These are phyloP conservation scores for Penicillium sp. DNA, from an alignment of 2,329 filamentous ascomycete genomes.

Conservation along the genomic window DNA sequence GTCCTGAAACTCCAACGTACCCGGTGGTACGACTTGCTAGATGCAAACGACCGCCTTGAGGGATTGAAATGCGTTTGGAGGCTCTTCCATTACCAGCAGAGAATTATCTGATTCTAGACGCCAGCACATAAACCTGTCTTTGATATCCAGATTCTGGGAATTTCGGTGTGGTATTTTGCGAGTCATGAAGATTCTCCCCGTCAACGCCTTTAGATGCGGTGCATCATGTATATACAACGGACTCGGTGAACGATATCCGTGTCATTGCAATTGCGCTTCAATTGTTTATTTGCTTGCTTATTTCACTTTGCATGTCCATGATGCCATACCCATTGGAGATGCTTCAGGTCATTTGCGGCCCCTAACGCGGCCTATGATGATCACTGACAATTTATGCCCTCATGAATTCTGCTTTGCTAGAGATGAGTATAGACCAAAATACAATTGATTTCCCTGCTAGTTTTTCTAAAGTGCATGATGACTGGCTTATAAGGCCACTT, in stretches of 20 bases:
- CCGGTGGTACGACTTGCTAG: constrained; percentile 61
- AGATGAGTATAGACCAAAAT: not conserved
- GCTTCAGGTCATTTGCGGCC: not conserved
- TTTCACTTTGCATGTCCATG: not conserved
- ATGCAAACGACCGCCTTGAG: constrained; percentile 54
- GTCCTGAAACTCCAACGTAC: constrained; percentile 56
- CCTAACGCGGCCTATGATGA: not conserved
- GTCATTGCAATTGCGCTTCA: not conserved
- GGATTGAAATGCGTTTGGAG: constrained; percentile 60
- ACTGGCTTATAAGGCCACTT: not conserved
- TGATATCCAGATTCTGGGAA: not conserved
- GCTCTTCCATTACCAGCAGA: constrained; percentile 56
- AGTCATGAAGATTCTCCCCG: not conserved
- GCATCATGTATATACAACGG: constrained; percentile 18
- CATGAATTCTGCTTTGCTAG: not conserved
- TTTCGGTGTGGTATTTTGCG: not conserved
- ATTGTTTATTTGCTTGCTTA: not conserved
- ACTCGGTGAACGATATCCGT: not conserved
- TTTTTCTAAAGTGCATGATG: not conserved
- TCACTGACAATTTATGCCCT: not conserved
- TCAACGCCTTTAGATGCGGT: constrained; percentile 8
- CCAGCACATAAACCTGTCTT: not conserved
- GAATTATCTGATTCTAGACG: not conserved
- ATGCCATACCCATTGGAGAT: not conserved
- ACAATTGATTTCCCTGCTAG: not conserved